Percentiles rank a stretch among this genome's conserved stretches.
Evolutionary conservation across 164 flowering plant species (phyloP).

Genomic region (Piper longum): DNA sequence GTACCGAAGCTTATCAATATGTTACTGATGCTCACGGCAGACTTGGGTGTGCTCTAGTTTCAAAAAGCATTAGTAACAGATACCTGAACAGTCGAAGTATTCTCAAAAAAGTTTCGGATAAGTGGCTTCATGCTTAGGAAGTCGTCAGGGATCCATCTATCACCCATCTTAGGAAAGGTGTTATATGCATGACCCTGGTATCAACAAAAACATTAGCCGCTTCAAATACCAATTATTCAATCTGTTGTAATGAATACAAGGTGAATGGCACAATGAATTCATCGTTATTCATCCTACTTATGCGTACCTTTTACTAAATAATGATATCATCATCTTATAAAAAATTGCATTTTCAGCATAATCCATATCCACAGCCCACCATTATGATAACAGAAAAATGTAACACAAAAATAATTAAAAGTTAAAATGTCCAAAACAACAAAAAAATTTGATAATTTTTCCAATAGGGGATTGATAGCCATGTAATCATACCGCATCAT

Average conservation of each 20-base stretch:
- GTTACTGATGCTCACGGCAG: background rate
- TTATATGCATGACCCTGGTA: slow-evolving; percentile 79
- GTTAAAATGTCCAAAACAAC: too few species aligned
- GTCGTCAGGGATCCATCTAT: slow-evolving; percentile 81
- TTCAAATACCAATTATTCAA: background rate
- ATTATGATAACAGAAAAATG: background rate
- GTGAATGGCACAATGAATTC: too few species aligned
- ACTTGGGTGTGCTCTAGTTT: too few species aligned
- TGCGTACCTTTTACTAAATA: too few species aligned
- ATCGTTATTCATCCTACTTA: too few species aligned
- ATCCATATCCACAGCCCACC: background rate
- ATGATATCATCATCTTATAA: too few species aligned
- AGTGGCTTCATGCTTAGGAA: slow-evolving; percentile 70
- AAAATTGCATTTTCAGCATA: too few species aligned
- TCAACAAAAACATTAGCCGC: background rate
- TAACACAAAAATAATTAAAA: too few species aligned
- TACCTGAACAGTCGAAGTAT: slow-evolving; percentile 86
- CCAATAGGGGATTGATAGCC: background rate
- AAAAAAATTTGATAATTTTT: too few species aligned
- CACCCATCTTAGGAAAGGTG: slow-evolving; percentile 99
- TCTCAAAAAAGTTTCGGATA: slow-evolving; percentile 85
- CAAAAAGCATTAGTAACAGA: background rate
- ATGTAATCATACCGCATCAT: slow-evolving; percentile 69
- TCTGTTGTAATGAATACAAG: background rate
- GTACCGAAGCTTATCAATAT: background rate